These are phyloP conservation scores for Talaromyces verruculosus DNA, from an alignment of 2,329 filamentous ascomycete species.

Conservation along the genomic window DNA sequence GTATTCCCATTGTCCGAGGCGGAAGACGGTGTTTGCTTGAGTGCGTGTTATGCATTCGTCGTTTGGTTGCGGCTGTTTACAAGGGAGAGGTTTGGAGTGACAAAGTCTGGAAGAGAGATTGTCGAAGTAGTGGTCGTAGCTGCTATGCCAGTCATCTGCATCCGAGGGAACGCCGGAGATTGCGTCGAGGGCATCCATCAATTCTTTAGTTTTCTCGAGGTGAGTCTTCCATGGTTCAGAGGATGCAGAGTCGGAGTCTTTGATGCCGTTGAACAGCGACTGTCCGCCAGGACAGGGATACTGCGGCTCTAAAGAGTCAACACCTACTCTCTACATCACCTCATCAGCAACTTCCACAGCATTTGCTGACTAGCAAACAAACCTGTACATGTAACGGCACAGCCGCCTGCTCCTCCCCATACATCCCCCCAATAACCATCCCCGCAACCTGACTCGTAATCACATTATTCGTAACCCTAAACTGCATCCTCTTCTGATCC, in stretches of 20 bases:
- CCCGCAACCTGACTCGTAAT: conserved; percentile 80
- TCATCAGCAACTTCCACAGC: conserved; percentile 13
- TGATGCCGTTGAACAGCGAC: conserved; percentile 36
- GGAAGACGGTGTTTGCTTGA: conserved; percentile 68
- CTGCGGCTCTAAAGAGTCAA: conserved; percentile 73
- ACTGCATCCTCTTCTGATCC: conserved; percentile 53
- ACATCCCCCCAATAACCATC: conserved; percentile 73
- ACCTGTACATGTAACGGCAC: conserved; percentile 54
- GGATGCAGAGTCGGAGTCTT: conserved; percentile 47
- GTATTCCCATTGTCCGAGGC: conserved; percentile 79
- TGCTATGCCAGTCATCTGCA: conserved; percentile 63
- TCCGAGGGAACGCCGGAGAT: conserved; percentile 64
- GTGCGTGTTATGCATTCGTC: conserved; percentile 61
- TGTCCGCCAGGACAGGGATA: conserved; percentile 64
- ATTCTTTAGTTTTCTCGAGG: conserved; percentile 54
- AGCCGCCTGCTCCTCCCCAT: conserved; percentile 38
- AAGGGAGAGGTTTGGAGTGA: conserved; percentile 70
- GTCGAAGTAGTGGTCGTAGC: conserved; percentile 80
- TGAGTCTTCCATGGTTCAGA: conserved; percentile 60
- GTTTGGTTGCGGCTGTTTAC: conserved; percentile 49
- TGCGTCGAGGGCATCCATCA: conserved; percentile 63
- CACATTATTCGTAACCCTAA: conserved; percentile 76
- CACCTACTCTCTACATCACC: conserved; percentile 34
- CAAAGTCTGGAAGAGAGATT: conserved; percentile 78
- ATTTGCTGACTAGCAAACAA: conserved; percentile 3